Evolutionary conservation across 108 stramenopile genomes (phyloP).

Genomic region (Conticribra weissflogii): DNA sequence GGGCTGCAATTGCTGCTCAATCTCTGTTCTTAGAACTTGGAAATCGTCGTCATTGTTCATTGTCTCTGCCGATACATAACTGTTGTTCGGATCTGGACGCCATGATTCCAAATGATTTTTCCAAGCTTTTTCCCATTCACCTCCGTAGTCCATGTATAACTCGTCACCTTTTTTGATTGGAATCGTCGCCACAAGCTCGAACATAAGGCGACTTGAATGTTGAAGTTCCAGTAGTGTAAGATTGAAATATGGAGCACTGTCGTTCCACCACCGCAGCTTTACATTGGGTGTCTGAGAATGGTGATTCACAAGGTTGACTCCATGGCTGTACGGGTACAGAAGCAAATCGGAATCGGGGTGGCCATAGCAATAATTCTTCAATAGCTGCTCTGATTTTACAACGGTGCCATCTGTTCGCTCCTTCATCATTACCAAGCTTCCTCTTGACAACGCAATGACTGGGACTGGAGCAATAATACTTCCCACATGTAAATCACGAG

Average conservation of each 20-base stretch:
- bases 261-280: constrained; percentile 44
- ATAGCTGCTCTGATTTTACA: constrained; percentile 24
- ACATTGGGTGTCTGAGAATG: constrained; percentile 33
- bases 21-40: not conserved
- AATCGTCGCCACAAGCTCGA: constrained; percentile 48
- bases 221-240: not conserved
- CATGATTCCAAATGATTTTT: not conserved
- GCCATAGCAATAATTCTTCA: constrained; percentile 62
- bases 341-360: constrained; percentile 51
- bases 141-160: constrained; percentile 63
- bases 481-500: constrained; percentile 36
- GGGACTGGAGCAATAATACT: constrained; percentile 52
- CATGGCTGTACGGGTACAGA: constrained; percentile 52
- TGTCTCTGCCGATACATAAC: not conserved
- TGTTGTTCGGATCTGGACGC: not conserved
- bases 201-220: constrained; percentile 19
- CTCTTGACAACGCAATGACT: constrained; percentile 53
- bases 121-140: constrained; percentile 65
- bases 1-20: constrained; percentile 1
- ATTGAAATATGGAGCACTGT: not conserved
- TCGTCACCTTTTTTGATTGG: constrained; percentile 57
- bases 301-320: constrained; percentile 57
- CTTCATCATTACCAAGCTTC: constrained; percentile 5
- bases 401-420: not conserved
- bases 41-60: not conserved